Percentiles rank a stretch among this genome's conserved stretches.
phyloP scores from a whole-genome alignment of 805 yeast genomes.

The Starmerella apis region DNA sequence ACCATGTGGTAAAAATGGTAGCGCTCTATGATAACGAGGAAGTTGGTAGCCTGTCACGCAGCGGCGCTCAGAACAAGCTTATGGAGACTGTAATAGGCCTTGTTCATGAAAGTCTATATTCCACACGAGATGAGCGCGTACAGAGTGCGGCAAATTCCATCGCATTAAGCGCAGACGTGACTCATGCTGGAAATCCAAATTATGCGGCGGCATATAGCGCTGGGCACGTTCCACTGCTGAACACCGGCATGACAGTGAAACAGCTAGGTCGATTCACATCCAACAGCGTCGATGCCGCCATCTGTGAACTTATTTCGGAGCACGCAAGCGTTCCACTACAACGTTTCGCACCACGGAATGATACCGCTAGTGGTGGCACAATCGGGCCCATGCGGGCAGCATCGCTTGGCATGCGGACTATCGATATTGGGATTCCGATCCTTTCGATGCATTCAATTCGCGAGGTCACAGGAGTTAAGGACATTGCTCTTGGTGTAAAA shows the following conservation, averaged over 20 bases:
- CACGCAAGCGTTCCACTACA: conserved; percentile 67
- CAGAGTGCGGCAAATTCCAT: conserved; percentile 51
- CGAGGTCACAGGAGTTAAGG: conserved; percentile 78
- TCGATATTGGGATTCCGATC: conserved; percentile 87
- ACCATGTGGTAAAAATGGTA: conserved; percentile 39
- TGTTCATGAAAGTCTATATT: conserved; percentile 46
- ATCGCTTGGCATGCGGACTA: conserved; percentile 72
- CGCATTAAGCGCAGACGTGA: conserved; percentile 86
- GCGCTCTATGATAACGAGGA: conserved; percentile 91
- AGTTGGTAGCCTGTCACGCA: conserved; percentile 88
- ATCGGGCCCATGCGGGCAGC: conserved; percentile 92
- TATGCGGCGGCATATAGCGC: conserved; percentile 65
- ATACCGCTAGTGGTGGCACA: conserved; percentile 91
- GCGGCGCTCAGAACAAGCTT: conserved; percentile 91
- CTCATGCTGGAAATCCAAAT: conserved; percentile 95
- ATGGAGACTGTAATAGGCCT: conserved; percentile 68
- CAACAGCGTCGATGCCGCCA: conserved; percentile 80
- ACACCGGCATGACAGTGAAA: conserved; percentile 86
- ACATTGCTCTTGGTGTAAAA: conserved; percentile 51
- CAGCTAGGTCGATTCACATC: conserved; percentile 95
- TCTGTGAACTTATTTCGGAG: conserved; percentile 63
- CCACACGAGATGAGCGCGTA: conserved; percentile 31
- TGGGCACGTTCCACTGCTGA: conserved; percentile 67
- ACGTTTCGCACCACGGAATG: conserved; percentile 81
- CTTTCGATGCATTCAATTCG: conserved; percentile 88